A percentile compares a stretch with the other conserved stretches of the same genome.
Conservation (phyloP, 257 asterid species). For the Gentiana dahurica region DNA sequence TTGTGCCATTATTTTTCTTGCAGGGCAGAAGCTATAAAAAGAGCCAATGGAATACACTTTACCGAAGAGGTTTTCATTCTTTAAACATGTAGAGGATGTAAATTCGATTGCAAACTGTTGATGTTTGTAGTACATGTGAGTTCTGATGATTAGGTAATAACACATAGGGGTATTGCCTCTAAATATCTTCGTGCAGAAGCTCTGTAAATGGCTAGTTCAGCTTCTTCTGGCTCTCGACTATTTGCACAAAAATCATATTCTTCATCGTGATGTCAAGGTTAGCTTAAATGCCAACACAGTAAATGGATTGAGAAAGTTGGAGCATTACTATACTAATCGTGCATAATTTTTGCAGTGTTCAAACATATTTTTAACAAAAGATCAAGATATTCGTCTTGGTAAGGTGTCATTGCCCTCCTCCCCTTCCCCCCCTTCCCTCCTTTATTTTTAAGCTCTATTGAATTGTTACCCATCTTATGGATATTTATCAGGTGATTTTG, state of each 20-base stretch:
- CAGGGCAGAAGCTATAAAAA: conserved; percentile 84
- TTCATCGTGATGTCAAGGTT: conserved; percentile 96
- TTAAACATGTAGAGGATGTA: no score
- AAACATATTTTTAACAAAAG: conserved; percentile 65
- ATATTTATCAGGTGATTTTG: conserved; percentile 68
- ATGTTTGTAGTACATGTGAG: not conserved
- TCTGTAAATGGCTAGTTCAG: conserved; percentile 89
- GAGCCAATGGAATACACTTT: conserved; percentile 56
- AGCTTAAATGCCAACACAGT: conserved; percentile 13
- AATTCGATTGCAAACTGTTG: not conserved
- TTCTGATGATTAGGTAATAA: not conserved
- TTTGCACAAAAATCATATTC: conserved; percentile 73
- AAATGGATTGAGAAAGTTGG: conserved; percentile 5
- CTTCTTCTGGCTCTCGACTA: conserved; percentile 88
- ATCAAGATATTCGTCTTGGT: conserved; percentile 86
- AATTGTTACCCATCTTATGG: not conserved
- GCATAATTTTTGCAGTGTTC: conserved; percentile 62
- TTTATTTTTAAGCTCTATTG: not conserved
- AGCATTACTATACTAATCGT: conserved; percentile 7
- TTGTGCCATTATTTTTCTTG: conserved; percentile 16
- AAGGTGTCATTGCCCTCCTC: conserved; percentile 11
- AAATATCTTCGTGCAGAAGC: conserved; percentile 43
- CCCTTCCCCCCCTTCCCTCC: not conserved
- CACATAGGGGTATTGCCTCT: conserved; percentile 10
- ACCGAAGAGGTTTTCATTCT: conserved; percentile 54